These are phyloP conservation scores for Thecaphora thlaspeos DNA, from an alignment of 1,284 basidiomycete genomes.

Conservation along the genomic window DNA sequence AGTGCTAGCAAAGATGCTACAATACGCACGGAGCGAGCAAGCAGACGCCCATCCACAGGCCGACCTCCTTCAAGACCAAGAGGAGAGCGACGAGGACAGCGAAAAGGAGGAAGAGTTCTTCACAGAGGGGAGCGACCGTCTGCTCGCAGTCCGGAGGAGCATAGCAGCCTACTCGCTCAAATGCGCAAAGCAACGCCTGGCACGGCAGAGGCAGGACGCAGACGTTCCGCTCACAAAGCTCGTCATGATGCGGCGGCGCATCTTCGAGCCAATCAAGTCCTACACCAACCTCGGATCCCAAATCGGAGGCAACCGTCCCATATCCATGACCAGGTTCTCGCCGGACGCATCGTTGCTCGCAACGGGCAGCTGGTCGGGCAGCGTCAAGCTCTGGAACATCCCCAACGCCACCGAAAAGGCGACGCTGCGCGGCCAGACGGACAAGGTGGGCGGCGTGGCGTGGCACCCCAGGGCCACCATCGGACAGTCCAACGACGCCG, in stretches of 20 bases:
- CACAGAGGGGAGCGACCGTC: constrained; percentile 80
- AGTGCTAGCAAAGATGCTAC: constrained; percentile 61
- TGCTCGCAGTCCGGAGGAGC: constrained; percentile 76
- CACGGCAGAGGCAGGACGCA: constrained; percentile 82
- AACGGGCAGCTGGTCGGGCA: constrained; percentile 93
- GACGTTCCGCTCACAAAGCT: constrained; percentile 83
- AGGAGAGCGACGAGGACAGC: constrained; percentile 16
- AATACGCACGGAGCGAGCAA: constrained; percentile 61
- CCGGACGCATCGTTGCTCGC: constrained; percentile 84
- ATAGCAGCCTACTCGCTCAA: constrained; percentile 89
- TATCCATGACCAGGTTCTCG: constrained; percentile 90
- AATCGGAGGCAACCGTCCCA: constrained; percentile 91
- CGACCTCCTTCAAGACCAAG: too few species aligned
- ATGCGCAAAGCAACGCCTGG: constrained; percentile 89
- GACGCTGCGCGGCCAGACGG: constrained; percentile 69
- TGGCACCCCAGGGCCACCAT: constrained; percentile 95
- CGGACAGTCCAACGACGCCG: constrained; percentile 67
- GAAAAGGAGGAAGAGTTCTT: constrained; percentile 86
- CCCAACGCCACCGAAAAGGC: constrained; percentile 63
- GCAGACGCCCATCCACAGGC: constrained; percentile 66
- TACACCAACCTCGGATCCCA: constrained; percentile 92
- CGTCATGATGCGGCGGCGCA: constrained; percentile 83
- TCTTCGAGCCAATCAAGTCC: constrained; percentile 86
- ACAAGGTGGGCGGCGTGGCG: constrained; percentile 89
- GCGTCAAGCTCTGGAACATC: constrained; percentile 90